phyloP scores from a whole-genome alignment of 1,284 basidiomycete species.

The Kwoniella shivajii region DNA sequence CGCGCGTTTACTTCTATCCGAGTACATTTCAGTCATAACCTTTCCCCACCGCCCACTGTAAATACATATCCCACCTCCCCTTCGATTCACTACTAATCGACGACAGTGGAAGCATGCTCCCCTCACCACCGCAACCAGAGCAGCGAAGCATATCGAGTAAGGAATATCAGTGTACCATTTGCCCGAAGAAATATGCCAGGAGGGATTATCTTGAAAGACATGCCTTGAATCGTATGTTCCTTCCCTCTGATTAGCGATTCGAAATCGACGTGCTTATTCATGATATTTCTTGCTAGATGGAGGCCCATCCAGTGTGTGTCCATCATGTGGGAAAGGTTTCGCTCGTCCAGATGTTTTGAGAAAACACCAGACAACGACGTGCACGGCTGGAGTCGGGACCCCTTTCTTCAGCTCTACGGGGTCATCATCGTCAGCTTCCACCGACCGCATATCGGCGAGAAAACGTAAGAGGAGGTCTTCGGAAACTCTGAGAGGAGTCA shows the following conservation, averaged over 20 bases:
- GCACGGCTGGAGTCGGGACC: not conserved
- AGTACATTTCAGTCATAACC: no score
- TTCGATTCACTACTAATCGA: not conserved
- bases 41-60: constrained; percentile 1
- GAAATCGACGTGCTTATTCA: no score
- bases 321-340: constrained; percentile 16
- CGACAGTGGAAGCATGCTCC: not conserved
- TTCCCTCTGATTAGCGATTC: no score
- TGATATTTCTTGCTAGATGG: constrained; percentile 5
- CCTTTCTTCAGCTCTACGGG: not conserved
- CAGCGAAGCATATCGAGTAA: not conserved
- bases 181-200: constrained; percentile 18
- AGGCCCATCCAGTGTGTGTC: constrained; percentile 8
- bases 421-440: not conserved
- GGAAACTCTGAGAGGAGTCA: no score
- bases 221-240: constrained; percentile 22
- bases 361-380: constrained; percentile 17
- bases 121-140: not conserved
- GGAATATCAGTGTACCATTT: constrained; percentile 14
- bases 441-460: no score
- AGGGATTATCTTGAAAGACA: constrained; percentile 27
- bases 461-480: no score
- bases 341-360: constrained; percentile 22
- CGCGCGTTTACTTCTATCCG: not conserved
- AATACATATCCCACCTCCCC: no score